A percentile compares a stretch with the other conserved stretches of the same genome.
These are phyloP conservation scores for Leishmania lainsoni DNA, from an alignment of 208 protist species.

Conservation along the genomic window DNA sequence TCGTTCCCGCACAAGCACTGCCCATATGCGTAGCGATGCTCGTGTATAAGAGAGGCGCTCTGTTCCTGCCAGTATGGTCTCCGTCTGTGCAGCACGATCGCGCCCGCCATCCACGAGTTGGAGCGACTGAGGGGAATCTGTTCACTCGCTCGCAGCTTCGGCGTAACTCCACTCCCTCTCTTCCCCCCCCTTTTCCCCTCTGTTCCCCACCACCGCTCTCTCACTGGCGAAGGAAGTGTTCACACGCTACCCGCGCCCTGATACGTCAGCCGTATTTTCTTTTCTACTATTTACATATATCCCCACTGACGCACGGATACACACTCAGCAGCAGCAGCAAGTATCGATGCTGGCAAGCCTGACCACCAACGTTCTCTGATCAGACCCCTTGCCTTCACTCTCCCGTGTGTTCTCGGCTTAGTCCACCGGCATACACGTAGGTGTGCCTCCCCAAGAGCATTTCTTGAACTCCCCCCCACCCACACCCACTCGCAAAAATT, in stretches of 20 bases:
- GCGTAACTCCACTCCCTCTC: background rate
- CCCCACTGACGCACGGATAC: background rate
- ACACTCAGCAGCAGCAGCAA: background rate
- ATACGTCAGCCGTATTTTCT: background rate
- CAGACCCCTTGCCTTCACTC: background rate
- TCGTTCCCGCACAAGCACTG: background rate
- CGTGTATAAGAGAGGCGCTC: background rate
- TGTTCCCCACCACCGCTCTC: background rate
- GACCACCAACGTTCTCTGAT: background rate
- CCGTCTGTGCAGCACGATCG: background rate
- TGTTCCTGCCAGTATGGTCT: background rate
- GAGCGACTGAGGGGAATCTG: background rate
- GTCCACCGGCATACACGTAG: background rate
- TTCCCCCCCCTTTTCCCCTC: background rate
- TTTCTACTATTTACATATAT: background rate
- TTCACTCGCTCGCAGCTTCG: background rate
- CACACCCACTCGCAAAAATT: slow-evolving; percentile 38
- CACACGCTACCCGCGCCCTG: background rate
- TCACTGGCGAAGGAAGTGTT: background rate
- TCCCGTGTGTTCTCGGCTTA: no score
- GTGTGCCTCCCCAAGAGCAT: no score
- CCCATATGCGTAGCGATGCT: background rate
- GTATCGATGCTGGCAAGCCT: background rate
- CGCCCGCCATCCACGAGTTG: background rate
- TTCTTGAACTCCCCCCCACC: no score